These are phyloP conservation scores for Cnidoscolus chayamansa DNA, from an alignment of 441 rosid genomes.

Conservation along the genomic window DNA sequence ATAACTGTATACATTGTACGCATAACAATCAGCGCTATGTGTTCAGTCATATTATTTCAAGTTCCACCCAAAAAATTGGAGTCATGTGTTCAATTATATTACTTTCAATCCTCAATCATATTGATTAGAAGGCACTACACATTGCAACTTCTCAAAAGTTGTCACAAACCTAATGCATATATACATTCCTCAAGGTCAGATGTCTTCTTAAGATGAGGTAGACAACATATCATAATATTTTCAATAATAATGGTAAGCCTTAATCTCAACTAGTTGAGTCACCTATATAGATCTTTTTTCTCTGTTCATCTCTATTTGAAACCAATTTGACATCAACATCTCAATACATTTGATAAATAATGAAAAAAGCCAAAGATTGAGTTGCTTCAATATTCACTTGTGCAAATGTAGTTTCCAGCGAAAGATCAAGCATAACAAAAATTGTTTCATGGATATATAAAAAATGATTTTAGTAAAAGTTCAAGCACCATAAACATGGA, in stretches of 20 bases:
- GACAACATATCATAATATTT: not conserved
- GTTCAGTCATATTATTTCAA: not conserved
- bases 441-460: not conserved
- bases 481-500: not conserved
- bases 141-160: not conserved
- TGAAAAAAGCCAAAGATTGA: not conserved
- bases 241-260: too few species aligned
- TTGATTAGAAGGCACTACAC: not conserved
- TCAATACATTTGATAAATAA: not conserved
- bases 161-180: not conserved
- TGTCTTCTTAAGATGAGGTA: not conserved
- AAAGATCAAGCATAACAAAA: not conserved
- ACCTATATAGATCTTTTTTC: too few species aligned
- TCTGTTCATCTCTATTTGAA: too few species aligned
- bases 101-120: not conserved
- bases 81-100: not conserved
- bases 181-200: slow-evolving; percentile 3
- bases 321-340: too few species aligned
- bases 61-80: too few species aligned
- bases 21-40: not conserved
- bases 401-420: not conserved
- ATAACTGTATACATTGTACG: not conserved
- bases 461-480: not conserved
- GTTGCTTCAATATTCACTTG: not conserved
- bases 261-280: too few species aligned